Percentiles rank a stretch among this genome's conserved stretches.
These are phyloP conservation scores for Trichoderma gracile DNA, from an alignment of 2,329 filamentous ascomycete genomes.

Conservation along the genomic window DNA sequence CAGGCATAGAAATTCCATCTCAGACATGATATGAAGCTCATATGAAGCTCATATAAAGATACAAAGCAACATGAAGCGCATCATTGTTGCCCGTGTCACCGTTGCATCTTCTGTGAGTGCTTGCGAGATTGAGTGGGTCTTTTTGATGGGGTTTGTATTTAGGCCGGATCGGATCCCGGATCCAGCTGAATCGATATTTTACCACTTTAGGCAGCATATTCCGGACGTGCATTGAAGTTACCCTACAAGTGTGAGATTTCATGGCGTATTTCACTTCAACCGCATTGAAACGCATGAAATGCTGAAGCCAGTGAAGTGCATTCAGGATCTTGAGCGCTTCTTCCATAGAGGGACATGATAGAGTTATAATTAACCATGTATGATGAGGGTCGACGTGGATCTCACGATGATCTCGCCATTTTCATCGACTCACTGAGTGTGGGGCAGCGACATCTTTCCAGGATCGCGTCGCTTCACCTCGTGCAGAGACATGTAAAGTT, in stretches of 20 bases:
- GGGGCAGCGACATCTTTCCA: no score
- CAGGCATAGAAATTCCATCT: neutral
- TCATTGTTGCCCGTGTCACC: neutral
- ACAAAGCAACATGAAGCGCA: neutral
- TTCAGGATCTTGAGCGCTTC: no score
- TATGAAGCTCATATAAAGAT: neutral
- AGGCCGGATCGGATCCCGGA: neutral
- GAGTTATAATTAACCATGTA: neutral
- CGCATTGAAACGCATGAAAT: no score
- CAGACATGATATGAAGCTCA: neutral
- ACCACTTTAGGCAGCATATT: conserved; percentile 3
- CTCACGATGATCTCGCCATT: no score
- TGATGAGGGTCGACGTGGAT: neutral
- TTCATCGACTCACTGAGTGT: no score
- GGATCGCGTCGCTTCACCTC: no score
- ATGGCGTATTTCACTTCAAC: no score
- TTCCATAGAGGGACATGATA: neutral
- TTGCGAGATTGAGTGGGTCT: neutral
- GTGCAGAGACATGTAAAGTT: no score
- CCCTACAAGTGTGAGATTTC: conserved; percentile 3
- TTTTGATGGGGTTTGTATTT: neutral
- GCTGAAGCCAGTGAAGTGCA: no score
- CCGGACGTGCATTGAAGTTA: neutral
- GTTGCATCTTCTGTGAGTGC: neutral
- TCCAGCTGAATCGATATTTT: conserved; percentile 15